Base-by-base conservation (phyloP, 768 basidiomycete genomes). In the Trametes elegans region DNA sequence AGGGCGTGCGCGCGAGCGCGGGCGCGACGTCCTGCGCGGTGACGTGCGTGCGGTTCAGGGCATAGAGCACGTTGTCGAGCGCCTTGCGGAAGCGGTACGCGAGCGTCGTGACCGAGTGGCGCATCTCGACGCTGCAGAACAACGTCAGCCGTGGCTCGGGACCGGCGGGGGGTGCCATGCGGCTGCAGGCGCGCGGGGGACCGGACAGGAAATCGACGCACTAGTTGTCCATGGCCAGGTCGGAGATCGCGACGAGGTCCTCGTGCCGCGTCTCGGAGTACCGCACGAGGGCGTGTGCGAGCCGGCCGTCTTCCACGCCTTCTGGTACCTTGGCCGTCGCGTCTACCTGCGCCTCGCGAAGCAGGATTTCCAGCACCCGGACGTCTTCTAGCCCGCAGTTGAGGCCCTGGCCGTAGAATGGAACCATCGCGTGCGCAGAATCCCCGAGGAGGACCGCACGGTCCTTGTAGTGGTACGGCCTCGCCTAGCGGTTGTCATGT, bases 321-420 rank as follows among this genome's bases (percentile, higher is more conserved):
- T 68, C 66, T 48, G 70, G 70, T 55, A 71, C 67, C 57, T 67
- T 57, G 45, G 65, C 68, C 16, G 70, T 71, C 55, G 84, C 70
- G 56, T 79, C 74, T 54, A 95, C 86, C 14, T 79, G 78, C 70
- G 88, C 84, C 55, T 85, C 78, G 52, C 82, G 81, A 64, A 98
- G 77, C 52, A 94, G 73, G 27, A 82, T 78, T 55, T 85, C 81
- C 61, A 99, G 79, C 48, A 98, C 83, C 62, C 97, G 84, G 63
- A 98, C 94, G 71, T 99, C 96, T 73, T 99, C 96, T 48, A 99
- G 80, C 14, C 96, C 96, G 67, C 95, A 97, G 68, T 99, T 99
- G 63, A 98, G 80, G 36, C 96, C 96, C 78, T 99, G 96, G 38
- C 96, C 90, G 69, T 90, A 94, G 74, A 94, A 95, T 59, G 96